Percentiles rank a stretch among this genome's conserved stretches.
Evolutionary conservation across 2,329 filamentous ascomycete genomes (phyloP).

Genomic region (Gyromitra esculenta): DNA sequence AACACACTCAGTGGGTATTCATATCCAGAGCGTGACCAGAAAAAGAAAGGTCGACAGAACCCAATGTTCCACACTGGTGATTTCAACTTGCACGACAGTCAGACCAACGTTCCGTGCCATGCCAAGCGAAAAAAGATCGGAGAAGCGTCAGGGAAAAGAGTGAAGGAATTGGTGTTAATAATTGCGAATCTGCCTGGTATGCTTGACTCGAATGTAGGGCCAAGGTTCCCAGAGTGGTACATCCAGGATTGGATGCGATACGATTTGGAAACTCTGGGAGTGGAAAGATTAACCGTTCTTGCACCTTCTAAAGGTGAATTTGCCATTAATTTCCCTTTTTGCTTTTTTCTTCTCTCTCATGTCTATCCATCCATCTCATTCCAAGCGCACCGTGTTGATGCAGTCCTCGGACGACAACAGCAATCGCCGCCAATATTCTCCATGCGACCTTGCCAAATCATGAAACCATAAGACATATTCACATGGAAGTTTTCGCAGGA

Average conservation of each 20-base stretch:
- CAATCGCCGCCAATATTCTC: constrained; percentile 49
- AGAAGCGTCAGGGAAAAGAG: constrained; percentile 25
- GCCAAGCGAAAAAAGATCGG: constrained; percentile 42
- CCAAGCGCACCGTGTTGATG: constrained; percentile 41
- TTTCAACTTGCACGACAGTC: constrained; percentile 41
- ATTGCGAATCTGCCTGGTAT: constrained; percentile 50
- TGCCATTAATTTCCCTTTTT: constrained; percentile 21
- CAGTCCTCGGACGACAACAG: constrained; percentile 47
- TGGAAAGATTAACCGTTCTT: constrained; percentile 49
- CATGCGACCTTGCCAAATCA: constrained; percentile 51
- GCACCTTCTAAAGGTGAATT: constrained; percentile 51
- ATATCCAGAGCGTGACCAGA: constrained; percentile 48
- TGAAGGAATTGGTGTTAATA: constrained; percentile 47
- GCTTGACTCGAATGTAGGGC: constrained; percentile 49
- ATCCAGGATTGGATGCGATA: constrained; percentile 54
- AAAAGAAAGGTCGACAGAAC: constrained; percentile 46
- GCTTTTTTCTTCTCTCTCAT: constrained; percentile 3
- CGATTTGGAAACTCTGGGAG: constrained; percentile 50
- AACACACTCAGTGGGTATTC: constrained; percentile 50
- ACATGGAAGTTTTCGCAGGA: constrained; percentile 50
- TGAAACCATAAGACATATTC: constrained; percentile 51
- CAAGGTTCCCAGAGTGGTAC: constrained; percentile 53
- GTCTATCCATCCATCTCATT: constrained; percentile 1
- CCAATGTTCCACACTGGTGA: constrained; percentile 46
- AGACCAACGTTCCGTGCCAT: constrained; percentile 47